Evolutionary conservation across 2,329 filamentous ascomycete genomes (phyloP).

Genomic region (Colletotrichum coccodes): DNA sequence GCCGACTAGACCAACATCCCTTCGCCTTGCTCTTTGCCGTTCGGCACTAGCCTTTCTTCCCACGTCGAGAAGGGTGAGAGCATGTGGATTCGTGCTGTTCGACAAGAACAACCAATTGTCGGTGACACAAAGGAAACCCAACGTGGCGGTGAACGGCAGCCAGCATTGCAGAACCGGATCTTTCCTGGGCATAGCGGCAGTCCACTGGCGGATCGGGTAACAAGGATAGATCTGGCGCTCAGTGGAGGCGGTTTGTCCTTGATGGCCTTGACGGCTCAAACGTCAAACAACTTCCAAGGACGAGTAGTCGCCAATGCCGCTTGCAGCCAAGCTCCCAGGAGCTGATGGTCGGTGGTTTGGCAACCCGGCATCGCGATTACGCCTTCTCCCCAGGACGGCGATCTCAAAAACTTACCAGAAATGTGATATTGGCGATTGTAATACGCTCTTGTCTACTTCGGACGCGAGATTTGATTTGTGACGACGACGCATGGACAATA

Average conservation of each 20-base stretch:
- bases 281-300: conserved; percentile 3
- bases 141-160: conserved; percentile 35
- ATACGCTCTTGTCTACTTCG: conserved; percentile 12
- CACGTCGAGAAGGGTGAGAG: conserved; percentile 7
- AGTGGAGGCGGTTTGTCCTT: conserved; percentile 24
- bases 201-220: conserved; percentile 30
- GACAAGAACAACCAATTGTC: conserved; percentile 29
- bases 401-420: not conserved
- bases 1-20: not conserved
- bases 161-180: conserved; percentile 30
- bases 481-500: conserved; percentile 3
- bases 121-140: conserved; percentile 35
- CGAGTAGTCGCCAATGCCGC: not conserved
- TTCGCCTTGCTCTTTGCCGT: not conserved
- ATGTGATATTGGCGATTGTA: not conserved
- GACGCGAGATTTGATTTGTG: conserved; percentile 16
- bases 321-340: not conserved
- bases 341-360: not conserved
- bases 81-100: conserved; percentile 15
- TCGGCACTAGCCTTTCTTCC: not conserved
- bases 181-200: conserved; percentile 31
- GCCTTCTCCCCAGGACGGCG: not conserved
- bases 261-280: conserved; percentile 12
- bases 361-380: not conserved
- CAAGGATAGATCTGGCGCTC: conserved; percentile 30